A percentile compares a stretch with the other conserved stretches of the same genome.
Evolutionary conservation across 129 eudicot genomes (phyloP).

Genomic region (Flaveria linearis): DNA sequence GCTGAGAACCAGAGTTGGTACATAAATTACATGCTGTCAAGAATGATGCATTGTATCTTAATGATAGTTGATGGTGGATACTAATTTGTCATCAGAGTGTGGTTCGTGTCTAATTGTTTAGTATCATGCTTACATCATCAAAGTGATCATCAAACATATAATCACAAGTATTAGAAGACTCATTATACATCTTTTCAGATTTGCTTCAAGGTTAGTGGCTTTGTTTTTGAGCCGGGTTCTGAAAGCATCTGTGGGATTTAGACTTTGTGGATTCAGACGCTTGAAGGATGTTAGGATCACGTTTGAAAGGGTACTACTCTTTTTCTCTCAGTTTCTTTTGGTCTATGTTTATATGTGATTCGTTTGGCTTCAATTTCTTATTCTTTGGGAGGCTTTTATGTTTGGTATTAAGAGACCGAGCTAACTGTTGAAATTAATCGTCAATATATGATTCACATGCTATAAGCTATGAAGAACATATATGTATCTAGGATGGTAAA

Average conservation of each 20-base stretch:
- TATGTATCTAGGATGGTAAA: not conserved
- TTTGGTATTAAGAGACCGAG: conserved; percentile 4
- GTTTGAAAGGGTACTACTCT: conserved; percentile 62
- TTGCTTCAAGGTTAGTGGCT: conserved; percentile 69
- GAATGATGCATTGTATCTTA: too few relatives aligned
- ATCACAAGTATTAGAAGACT: conserved; percentile 12
- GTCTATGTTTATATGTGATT: conserved; percentile 12
- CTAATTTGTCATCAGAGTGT: too few relatives aligned
- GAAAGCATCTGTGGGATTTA: conserved; percentile 84
- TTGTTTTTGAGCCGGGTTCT: conserved; percentile 70
- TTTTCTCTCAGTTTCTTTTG: conserved; percentile 9
- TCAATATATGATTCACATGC: not conserved
- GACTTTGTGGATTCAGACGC: conserved; percentile 87
- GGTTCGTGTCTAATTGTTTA: too few relatives aligned
- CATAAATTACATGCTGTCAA: too few relatives aligned
- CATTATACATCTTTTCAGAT: conserved; percentile 49
- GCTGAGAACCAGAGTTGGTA: too few relatives aligned
- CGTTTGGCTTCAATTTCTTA: not conserved
- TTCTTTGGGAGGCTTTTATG: conserved; percentile 7
- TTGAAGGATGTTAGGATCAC: conserved; percentile 76
- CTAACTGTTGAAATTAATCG: not conserved
- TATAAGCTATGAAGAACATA: conserved; percentile 9
- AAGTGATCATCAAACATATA: not conserved
- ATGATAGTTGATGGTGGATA: too few relatives aligned
- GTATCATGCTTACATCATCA: not conserved